Conservation (phyloP, 208 protist genomes). For the Balamuthia mandrillaris region DNA sequence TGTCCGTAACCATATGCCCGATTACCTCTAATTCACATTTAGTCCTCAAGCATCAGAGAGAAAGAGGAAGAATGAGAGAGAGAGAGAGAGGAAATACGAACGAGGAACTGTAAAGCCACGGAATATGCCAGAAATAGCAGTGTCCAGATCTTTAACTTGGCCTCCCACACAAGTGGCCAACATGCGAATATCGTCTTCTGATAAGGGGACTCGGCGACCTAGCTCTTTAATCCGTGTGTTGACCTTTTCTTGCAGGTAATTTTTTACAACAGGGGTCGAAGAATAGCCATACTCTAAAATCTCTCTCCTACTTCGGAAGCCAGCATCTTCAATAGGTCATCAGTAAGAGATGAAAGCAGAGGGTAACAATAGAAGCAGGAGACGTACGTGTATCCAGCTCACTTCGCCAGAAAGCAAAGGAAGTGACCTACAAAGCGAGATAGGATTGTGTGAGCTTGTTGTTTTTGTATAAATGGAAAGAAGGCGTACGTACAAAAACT, state of each 20-base stretch:
- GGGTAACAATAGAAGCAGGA: not conserved
- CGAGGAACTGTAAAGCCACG: not conserved
- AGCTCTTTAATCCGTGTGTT: no score
- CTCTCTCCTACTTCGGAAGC: not conserved
- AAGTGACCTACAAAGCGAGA: not conserved
- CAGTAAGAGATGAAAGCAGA: not conserved
- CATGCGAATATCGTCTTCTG: not conserved
- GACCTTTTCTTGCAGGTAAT: slow-evolving; percentile 16
- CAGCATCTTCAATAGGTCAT: not conserved
- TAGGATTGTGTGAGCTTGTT: not conserved
- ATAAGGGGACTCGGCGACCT: no score
- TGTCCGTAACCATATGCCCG: slow-evolving; percentile 9
- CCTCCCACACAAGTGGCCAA: slow-evolving; percentile 7
- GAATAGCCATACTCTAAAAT: slow-evolving; percentile 10
- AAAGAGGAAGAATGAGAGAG: not conserved
- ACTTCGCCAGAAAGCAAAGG: not conserved
- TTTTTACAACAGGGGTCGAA: not conserved
- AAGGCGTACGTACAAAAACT: not conserved
- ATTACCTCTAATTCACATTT: not conserved
- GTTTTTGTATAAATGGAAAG: no score
- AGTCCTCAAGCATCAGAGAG: not conserved
- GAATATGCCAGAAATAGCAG: not conserved
- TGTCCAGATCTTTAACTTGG: slow-evolving; percentile 23
- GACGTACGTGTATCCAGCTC: slow-evolving; percentile 7
- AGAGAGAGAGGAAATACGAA: not conserved